Evolutionary conservation across 75 land plant genomes (phyloP), one percentile per base, ranked within the genome.

Genomic region (Sequoia sempervirens): DNA sequence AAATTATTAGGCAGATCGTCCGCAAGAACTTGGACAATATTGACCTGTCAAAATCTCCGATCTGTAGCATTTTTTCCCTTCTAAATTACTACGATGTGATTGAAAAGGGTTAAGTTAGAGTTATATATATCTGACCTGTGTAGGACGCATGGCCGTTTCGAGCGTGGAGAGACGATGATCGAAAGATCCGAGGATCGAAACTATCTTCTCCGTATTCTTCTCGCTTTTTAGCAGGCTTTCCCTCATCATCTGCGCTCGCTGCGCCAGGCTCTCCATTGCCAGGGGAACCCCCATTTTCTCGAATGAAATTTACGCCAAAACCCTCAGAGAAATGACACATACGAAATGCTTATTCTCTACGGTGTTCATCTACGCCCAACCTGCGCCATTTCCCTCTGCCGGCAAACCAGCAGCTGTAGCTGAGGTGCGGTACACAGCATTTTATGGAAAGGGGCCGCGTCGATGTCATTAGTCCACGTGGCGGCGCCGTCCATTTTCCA

Each of bases 131-230:
- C 78, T 17, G 3, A 91, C 97, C 93, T 96, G 98, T 74, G 95
- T 96, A 38, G 98, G 98, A 23, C 96, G 95, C 97, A 96, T 95
- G 80, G 98, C 96, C 37, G 98, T 82, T 69, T 96, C 95, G 72
- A 96, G 92, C 80, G 97, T 88, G 46, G 98, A 96, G 83, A 96
- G 97, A 18, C 98, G 98, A 85, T 95, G 93, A 86, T 96, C 96
- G 84, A 96, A 96, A 84, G 98, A 96, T 64, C 98, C 95, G 14
- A 96, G 90, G 76, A 95, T 92, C 85, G 93, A 75, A 85, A 96
- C 90, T 88, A 96, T 92, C 73, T 81, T 86, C 34, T 95, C 95
- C 26, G 93, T 95, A 61, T 88, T 93, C 56, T 85, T 83, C 80
- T 92, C 90, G 88, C 95, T 93, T 86, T 93, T 93, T 61, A 81